Percentiles rank a stretch among this genome's conserved stretches.
Evolutionary conservation across 129 eudicot species (phyloP).

Genomic region (Helichrysum umbraculigerum): DNA sequence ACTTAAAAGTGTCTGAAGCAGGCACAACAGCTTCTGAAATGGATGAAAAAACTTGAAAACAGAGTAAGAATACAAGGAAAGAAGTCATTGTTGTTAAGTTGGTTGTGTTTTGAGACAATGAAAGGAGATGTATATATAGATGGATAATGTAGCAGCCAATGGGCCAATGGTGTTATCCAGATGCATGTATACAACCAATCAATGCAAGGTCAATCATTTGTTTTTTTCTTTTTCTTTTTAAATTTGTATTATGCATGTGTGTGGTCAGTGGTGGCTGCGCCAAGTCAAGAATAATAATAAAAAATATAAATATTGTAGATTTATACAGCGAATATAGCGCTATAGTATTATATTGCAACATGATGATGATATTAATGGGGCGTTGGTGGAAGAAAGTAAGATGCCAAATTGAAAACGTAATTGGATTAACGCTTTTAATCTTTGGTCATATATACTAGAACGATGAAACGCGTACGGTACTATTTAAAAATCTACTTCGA

Average conservation of each 20-base stretch:
- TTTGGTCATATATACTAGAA: background rate
- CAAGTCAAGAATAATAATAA: background rate
- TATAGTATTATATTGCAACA: background rate
- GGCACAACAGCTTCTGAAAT: slow-evolving; percentile 40
- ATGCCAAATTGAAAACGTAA: background rate
- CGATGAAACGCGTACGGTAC: no score
- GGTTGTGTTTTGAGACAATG: slow-evolving; percentile 10
- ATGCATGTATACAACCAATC: slow-evolving; percentile 8
- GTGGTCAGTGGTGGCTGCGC: background rate
- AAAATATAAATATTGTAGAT: background rate
- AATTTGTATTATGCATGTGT: background rate
- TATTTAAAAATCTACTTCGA: no score
- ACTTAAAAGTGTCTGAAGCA: slow-evolving; percentile 39
- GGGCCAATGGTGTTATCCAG: background rate
- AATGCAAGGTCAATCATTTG: background rate
- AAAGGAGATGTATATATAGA: background rate
- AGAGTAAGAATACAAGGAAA: slow-evolving; percentile 9
- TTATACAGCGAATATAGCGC: background rate
- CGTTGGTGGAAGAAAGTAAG: background rate
- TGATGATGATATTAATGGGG: background rate
- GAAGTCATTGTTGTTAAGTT: slow-evolving; percentile 26
- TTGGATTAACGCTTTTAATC: background rate
- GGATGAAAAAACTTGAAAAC: slow-evolving; percentile 17
- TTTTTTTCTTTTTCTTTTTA: no score
- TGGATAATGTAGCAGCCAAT: background rate